Conservation (phyloP, 352 stramenopile genomes). For the Phytophthora palmivora region DNA sequence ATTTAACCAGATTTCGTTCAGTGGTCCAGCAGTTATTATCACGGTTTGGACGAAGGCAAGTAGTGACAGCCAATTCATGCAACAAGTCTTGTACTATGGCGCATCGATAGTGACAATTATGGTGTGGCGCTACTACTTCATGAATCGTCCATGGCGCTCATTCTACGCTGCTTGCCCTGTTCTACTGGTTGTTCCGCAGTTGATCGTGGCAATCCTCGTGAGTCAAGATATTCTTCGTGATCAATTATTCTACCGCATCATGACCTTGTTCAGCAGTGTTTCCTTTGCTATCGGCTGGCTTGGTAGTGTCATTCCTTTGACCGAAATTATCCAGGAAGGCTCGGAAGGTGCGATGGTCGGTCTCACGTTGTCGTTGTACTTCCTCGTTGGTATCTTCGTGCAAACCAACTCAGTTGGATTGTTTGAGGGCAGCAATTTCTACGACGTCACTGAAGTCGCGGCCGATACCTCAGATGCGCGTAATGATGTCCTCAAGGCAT, state of each 20-base stretch:
- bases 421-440: constrained; percentile 52
- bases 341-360: constrained; percentile 59
- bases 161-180: constrained; percentile 40
- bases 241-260: constrained; percentile 37
- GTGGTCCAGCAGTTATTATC: constrained; percentile 28
- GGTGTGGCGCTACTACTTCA: constrained; percentile 48
- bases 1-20: constrained; percentile 48
- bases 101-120: constrained; percentile 31
- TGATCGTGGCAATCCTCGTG: constrained; percentile 33
- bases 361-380: constrained; percentile 51
- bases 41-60: constrained; percentile 34
- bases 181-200: constrained; percentile 38
- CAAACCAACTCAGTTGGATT: constrained; percentile 42
- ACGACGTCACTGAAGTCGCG: constrained; percentile 27
- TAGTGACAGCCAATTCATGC: constrained; percentile 34
- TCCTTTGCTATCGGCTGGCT: constrained; percentile 32
- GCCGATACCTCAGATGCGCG: constrained; percentile 28
- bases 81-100: constrained; percentile 31
- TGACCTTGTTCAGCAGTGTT: constrained; percentile 34
- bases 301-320: constrained; percentile 47
- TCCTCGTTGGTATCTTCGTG: constrained; percentile 46
- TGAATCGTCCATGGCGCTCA: constrained; percentile 48
- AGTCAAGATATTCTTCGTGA: constrained; percentile 40
- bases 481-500: constrained; percentile 33
- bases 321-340: constrained; percentile 64